Base-by-base conservation (phyloP, 495 filamentous ascomycete species). In the Neurospora sublineolata region DNA sequence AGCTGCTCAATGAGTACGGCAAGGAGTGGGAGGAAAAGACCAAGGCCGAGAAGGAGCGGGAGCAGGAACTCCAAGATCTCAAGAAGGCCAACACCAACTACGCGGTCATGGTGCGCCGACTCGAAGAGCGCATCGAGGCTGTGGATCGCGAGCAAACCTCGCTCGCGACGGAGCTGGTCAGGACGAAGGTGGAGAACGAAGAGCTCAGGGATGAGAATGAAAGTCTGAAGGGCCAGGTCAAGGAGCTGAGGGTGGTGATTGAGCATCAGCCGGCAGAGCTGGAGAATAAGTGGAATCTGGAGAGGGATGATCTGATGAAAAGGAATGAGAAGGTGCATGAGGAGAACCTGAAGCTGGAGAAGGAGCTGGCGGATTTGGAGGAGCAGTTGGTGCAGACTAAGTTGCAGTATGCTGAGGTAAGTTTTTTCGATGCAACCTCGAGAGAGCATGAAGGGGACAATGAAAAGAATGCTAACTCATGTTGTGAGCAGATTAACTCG, bases 301-400 rank as follows among this genome's bases (percentile, higher is more conserved):
- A 99, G 81, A 94, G 97, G 86, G 94, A 97, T 38, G 88, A 91
- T 16, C 89, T 97, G 76, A 94, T 98, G 89, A 89, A 93, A 79
- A 88, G 94, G 70, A 98, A 98, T 77, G 86, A 91, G 37, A 94
- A 96, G 76, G 94, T 98, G 20, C 94, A 97, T 77, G 94, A 97
- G 68, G 94, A 97, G 84, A 98, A 97, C 75, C 87, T 91, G 69
- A 85, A 83, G 40, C 83, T 99, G 76, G 93, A 97, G 79, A 97
- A 97, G 81, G 90, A 93, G 77, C 88, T 96, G 87, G 87, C 87
- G 38, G 95, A 97, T 71, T 95, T 99, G 87, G 95, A 98, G 85
- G 94, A 94, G 81, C 89, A 90, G 76, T 82, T 99, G 67, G 96
- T 99, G 72, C 87, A 91, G 75, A 94, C 93, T 1, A 99, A 99